phyloP scores from a whole-genome alignment of 805 yeast genomes.

The Starmerella davenportii region DNA sequence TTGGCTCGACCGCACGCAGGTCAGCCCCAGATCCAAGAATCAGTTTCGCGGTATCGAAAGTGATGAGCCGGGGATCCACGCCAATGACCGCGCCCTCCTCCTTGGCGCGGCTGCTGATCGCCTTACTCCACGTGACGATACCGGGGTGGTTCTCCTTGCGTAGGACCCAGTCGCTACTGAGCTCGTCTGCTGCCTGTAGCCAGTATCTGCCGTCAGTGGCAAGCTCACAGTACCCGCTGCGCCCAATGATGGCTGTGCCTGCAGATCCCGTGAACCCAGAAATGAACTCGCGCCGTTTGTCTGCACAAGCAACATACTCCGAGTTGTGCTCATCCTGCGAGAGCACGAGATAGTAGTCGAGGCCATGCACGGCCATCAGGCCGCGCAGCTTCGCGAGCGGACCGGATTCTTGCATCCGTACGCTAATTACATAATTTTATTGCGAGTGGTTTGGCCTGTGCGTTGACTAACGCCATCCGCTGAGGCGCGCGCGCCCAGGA shows the following conservation, averaged over 20 bases:
- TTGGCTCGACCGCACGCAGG: conserved; percentile 36
- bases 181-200: conserved; percentile 70
- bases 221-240: conserved; percentile 50
- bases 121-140: conserved; percentile 62
- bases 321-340: conserved; percentile 89
- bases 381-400: conserved; percentile 5
- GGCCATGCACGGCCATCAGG: conserved; percentile 38
- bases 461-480: no score
- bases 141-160: conserved; percentile 65
- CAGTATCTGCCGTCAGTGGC: conserved; percentile 93
- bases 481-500: no score
- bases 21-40: conserved; percentile 24
- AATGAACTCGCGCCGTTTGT: conserved; percentile 66
- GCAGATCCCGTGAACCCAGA: conserved; percentile 85
- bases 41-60: conserved; percentile 21
- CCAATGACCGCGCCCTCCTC: conserved; percentile 42
- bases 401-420: neutral
- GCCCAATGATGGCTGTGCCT: conserved; percentile 73
- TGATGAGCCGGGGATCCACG: conserved; percentile 63
- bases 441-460: no score
- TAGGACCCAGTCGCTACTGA: conserved; percentile 62
- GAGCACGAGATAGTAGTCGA: conserved; percentile 62
- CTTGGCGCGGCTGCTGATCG: conserved; percentile 42
- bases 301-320: conserved; percentile 69
- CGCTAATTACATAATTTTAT: neutral